phyloP scores from a whole-genome alignment of 441 rosid genomes.

The Croton setiger region DNA sequence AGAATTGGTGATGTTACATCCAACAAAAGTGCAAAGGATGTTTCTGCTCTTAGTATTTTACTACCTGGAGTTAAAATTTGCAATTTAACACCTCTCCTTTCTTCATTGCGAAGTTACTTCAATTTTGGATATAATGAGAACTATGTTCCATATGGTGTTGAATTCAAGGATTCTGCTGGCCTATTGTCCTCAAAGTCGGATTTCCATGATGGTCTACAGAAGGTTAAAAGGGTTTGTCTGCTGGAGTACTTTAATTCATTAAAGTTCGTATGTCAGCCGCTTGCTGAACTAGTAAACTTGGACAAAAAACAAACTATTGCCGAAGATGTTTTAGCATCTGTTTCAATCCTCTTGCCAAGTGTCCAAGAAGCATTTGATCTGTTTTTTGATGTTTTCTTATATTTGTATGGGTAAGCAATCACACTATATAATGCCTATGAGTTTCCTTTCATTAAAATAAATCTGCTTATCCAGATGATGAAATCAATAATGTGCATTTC shows the following conservation, averaged over 20 bases:
- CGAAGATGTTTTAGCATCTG: slow-evolving; percentile 37
- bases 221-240: slow-evolving; percentile 35
- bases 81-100: slow-evolving; percentile 44
- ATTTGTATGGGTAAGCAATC: slow-evolving; percentile 42
- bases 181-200: slow-evolving; percentile 19
- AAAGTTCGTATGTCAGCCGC: slow-evolving; percentile 80
- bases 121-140: slow-evolving; percentile 24
- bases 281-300: slow-evolving; percentile 62
- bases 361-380: slow-evolving; percentile 59
- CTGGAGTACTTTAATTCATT: slow-evolving; percentile 50
- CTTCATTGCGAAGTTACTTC: slow-evolving; percentile 42
- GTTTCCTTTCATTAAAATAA: slow-evolving; percentile 12
- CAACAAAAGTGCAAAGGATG: slow-evolving; percentile 36
- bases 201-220: slow-evolving; percentile 25
- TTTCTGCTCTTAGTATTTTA: slow-evolving; percentile 38
- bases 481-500: not conserved
- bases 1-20: slow-evolving; percentile 31
- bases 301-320: slow-evolving; percentile 53
- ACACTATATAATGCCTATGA: slow-evolving; percentile 5
- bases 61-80: slow-evolving; percentile 37
- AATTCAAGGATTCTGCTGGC: slow-evolving; percentile 21
- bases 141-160: slow-evolving; percentile 20
- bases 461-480: slow-evolving; percentile 14
- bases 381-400: slow-evolving; percentile 48
- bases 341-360: slow-evolving; percentile 38